Conservation (phyloP, 2,329 filamentous ascomycete genomes). For the Blumeria graminis region DNA sequence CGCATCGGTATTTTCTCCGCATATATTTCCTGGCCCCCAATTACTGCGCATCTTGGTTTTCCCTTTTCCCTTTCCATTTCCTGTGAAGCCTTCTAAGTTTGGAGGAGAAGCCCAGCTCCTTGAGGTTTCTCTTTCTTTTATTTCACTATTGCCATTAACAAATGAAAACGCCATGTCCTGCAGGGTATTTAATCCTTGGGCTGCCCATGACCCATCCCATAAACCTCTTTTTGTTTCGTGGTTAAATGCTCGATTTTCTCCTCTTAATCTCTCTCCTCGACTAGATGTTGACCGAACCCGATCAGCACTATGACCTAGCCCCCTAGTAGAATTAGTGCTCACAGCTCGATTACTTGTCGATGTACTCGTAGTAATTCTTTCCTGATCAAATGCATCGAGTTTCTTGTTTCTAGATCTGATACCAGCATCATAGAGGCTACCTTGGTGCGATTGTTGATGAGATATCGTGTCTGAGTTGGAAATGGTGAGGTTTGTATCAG, state of each 20-base stretch:
- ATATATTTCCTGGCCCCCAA: conserved; percentile 12
- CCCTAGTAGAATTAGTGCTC: conserved; percentile 25
- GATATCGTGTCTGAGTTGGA: background rate
- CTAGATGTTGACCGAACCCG: conserved; percentile 1
- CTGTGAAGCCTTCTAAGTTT: conserved; percentile 2
- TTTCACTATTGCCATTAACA: conserved; percentile 2
- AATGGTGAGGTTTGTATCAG: background rate
- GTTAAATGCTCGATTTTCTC: background rate
- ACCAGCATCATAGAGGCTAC: conserved; percentile 4
- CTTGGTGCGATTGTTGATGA: background rate
- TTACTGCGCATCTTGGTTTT: conserved; percentile 6
- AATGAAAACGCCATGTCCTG: conserved; percentile 1
- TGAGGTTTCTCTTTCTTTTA: conserved; percentile 3
- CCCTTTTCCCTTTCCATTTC: conserved; percentile 1
- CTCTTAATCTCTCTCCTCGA: background rate
- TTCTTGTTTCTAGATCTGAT: conserved; percentile 13
- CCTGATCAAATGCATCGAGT: conserved; percentile 10
- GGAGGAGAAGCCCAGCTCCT: background rate
- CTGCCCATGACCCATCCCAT: conserved; percentile 12
- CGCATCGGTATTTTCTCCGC: conserved; percentile 8
- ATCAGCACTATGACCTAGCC: conserved; percentile 12
- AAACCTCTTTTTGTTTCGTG: conserved; percentile 1
- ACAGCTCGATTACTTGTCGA: conserved; percentile 20
- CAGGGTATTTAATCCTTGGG: background rate
- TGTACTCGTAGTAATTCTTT: conserved; percentile 14